Base-by-base conservation (phyloP, 495 filamentous ascomycete genomes). In the Penicillium flavigenum region DNA sequence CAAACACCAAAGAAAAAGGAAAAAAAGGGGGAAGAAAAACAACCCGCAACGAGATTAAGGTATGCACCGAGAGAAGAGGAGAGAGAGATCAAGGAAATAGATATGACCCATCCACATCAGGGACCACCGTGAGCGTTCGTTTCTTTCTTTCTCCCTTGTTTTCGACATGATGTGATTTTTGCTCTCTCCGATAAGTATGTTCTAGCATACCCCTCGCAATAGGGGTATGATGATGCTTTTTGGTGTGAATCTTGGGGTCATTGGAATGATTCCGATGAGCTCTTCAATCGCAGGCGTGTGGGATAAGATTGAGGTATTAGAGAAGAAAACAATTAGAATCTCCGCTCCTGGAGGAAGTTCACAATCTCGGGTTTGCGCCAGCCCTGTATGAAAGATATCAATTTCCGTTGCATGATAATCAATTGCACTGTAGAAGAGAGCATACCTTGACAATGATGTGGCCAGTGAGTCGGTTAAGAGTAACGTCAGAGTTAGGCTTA, bases 401-500 rank as follows among this genome's bases (percentile, higher is more conserved):
- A 39, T 56, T 38, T 45, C 43, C 34, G 31, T 27, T 9, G 31
- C 16, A 2, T 8, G 9, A 27, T 1, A 56, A 58, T 24, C 43
- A 46, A 47, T 57, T 5, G 14, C 24, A 52, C 16, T 24, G 10
- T 51, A 27, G 8, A 46, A 19, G 24, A 1, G 4, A 31, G 66
- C 75, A 58, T 70, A 86, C 85, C 79, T 80, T 83, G 32, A 91
- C 78, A 46, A 85, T 73, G 34, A 91, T 77, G 57, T 89, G 86
- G 36, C 79, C 83, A 34, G 81, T 88, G 27, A 82, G 67, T 53
- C 76, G 71, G 65, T 87, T 88, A 36, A 88, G 75, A 11, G 63
- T 70, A 5, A 89, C 76, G 55, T 77, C 74, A 0, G 72, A 54
- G 32, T 64, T 76, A 8, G 59, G 66, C 27, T 59, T 34, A 20